Base-by-base conservation (phyloP, 495 filamentous ascomycete species). In the Penicillium angulare region DNA sequence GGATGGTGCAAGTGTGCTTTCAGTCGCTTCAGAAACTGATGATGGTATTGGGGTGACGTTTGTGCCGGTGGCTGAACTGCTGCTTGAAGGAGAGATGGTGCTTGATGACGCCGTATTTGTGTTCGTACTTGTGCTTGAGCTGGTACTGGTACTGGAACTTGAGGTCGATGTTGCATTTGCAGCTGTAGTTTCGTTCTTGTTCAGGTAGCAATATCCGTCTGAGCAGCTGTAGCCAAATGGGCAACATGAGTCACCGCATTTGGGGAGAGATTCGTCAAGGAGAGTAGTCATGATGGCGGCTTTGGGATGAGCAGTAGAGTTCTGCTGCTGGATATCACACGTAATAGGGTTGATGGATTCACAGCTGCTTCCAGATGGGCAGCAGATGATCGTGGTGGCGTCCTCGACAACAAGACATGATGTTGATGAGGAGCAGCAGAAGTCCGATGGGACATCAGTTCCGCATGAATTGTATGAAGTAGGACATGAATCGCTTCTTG, bases 161-260 rank as follows among this genome's bases (percentile, higher is more conserved):
- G 27, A 9, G 27, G 27, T 31, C n/a, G n/a, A 52, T 15, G 60
- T 48, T 45, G 63, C 40, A n/a, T 63, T 53, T 7, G 63, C 39
- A n/a, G 64, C 45, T 12, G 61, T 59, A 31, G 63, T 57, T 20
- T 65, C 53, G 3, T 67, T 42, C 18, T 77, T 77, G 51, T 75
- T 46, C 35, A 73, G 53, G 15, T 58, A 55, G 45, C 71, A 77
- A 26, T 77, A 69, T 22, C 52, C 67, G 43, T 71, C 67, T 20
- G 71, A 63, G 71, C 91, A 96, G 13, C 67, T 76, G 61, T 88
- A 95, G 16, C 90, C 91, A 57, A 87, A 83, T 0, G 91, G 91
- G 66, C 86, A 89, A 68, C 89, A 95, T 7, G 64, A 69, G 8
- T 64, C 54, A 15, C 79, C 82, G 52, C 87, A 92, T 38, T 66